These are phyloP conservation scores for Withania somnifera DNA, from an alignment of 305 asterid species.

Conservation along the genomic window DNA sequence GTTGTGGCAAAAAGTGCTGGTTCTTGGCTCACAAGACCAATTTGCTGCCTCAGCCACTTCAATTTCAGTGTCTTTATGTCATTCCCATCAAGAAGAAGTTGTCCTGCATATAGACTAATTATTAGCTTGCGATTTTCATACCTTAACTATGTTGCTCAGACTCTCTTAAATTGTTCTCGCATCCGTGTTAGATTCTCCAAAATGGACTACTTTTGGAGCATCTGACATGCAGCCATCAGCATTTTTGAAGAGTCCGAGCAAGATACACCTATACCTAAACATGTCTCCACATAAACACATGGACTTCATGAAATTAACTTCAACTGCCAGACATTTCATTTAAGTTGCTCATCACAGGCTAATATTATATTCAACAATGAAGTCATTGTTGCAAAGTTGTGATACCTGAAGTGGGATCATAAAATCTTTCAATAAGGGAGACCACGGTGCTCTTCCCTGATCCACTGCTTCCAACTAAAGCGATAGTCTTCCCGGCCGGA, in stretches of 20 bases:
- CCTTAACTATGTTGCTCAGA: background rate
- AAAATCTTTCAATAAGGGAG: conserved; percentile 92
- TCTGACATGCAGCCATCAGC: background rate
- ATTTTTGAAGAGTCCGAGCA: background rate
- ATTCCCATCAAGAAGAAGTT: conserved; percentile 75
- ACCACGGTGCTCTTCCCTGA: conserved; percentile 98
- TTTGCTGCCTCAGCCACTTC: conserved; percentile 89
- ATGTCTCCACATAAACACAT: background rate
- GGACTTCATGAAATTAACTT: conserved; percentile 4
- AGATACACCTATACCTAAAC: background rate
- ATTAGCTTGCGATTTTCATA: conserved; percentile 3
- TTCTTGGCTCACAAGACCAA: conserved; percentile 97
- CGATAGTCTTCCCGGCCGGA: conserved; percentile 90
- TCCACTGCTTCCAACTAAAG: conserved; percentile 98
- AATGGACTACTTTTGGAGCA: background rate
- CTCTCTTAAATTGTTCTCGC: background rate
- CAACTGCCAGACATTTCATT: conserved; percentile 1
- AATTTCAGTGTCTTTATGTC: conserved; percentile 68
- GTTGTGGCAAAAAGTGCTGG: conserved; percentile 94
- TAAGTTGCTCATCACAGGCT: background rate
- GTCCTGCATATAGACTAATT: conserved; percentile 42
- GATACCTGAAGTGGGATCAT: conserved; percentile 85
- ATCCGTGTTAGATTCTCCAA: background rate
- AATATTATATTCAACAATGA: background rate
- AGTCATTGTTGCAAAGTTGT: background rate